Evolutionary conservation across 306 rosid species (phyloP).

Genomic region (Ormosia emarginata): DNA sequence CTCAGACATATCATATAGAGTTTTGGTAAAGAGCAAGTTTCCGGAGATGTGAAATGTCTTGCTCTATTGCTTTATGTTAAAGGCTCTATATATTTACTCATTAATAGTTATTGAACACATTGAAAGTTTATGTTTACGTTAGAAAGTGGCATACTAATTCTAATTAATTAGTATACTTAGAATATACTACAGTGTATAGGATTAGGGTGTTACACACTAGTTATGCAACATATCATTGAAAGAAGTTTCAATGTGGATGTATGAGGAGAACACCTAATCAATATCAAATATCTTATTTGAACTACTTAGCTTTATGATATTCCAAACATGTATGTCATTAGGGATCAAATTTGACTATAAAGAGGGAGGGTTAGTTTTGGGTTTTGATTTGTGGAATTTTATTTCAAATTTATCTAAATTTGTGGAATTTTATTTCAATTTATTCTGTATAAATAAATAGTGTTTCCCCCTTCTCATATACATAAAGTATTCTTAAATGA

Average conservation of each 20-base stretch:
- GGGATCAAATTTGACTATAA: background rate
- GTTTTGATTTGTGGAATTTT: slow-evolving; percentile 12
- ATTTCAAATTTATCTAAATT: too few relatives aligned
- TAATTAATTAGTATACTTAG: too few relatives aligned
- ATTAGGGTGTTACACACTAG: too few relatives aligned
- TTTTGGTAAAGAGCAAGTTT: too few relatives aligned
- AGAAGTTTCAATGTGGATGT: background rate
- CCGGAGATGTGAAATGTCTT: too few relatives aligned
- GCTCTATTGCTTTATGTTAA: too few relatives aligned
- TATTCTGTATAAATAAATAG: background rate
- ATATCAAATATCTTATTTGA: background rate
- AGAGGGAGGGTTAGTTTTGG: background rate
- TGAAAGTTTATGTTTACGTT: too few relatives aligned
- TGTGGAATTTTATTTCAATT: background rate
- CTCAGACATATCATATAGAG: too few relatives aligned
- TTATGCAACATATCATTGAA: background rate
- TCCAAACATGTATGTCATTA: background rate
- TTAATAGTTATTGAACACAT: too few relatives aligned
- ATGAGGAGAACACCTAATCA: background rate
- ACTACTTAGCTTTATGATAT: background rate
- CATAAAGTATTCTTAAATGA: background rate
- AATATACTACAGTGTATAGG: too few relatives aligned
- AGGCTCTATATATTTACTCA: too few relatives aligned
- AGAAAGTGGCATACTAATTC: too few relatives aligned
- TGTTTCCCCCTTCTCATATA: background rate